Base-by-base conservation (phyloP, 495 filamentous ascomycete genomes). In the Letharia lupina region DNA sequence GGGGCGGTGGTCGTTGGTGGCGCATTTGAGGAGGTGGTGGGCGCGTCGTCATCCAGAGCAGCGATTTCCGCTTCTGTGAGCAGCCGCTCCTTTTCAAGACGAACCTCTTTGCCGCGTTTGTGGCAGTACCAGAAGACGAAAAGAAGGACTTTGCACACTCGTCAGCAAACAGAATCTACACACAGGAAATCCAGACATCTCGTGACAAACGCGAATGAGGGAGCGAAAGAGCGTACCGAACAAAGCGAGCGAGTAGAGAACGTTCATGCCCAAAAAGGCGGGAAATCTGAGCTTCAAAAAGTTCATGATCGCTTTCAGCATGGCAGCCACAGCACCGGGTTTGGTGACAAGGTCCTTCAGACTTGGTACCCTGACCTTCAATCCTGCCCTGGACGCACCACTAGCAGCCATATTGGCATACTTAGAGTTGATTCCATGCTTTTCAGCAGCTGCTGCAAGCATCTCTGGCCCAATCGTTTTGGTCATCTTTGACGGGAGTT, bases 61-160 rank as follows among this genome's bases (percentile, higher is more conserved):
- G 67, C 71, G 50, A 81, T 77, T 66, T 83, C 81, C 41, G 76
- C 76, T 64, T 82, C 80, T 1, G 79, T 81, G n/a, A 82, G 79
- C 15, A 79, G 70, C 11, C 81, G 80, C 74, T 93, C 90, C 67
- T 79, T 83, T 71, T 91, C 90, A 2, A 96, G 80, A 45, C 94
- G 81, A 18, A 86, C 86, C 76, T 98, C 94, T 20, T 84, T 84
- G 45, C 94, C 94, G 18, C 94, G 86, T 75, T 96, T 96, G 74
- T 97, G 89, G 75, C 91, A 97, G 74, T 98, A 98, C 93, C 93
- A 98, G 66, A 98, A 84, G 60, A 93, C 89, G 73, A 93, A 91
- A 41, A 98, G 76, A 16, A 98, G 79, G 66, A 97, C 89, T 92
- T 68, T 63, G 23, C 12, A 35, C 12, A 9, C 35, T 18, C 61